Evolutionary conservation across 164 flowering plant genomes (phyloP).

Genomic region (Berberis vulgaris): DNA sequence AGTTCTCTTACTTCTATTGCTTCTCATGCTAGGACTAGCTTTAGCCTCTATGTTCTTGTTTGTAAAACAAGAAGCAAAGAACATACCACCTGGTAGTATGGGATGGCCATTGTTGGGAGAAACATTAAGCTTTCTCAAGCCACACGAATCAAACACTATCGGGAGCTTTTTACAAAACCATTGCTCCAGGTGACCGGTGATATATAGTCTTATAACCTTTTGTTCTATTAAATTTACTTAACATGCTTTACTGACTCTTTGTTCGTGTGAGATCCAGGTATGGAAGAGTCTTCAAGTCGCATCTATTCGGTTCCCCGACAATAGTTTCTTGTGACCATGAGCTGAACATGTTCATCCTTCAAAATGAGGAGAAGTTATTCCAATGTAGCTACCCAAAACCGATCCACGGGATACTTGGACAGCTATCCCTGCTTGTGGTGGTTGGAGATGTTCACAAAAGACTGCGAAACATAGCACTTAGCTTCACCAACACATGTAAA

Average conservation of each 20-base stretch:
- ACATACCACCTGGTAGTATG: conserved; percentile 54
- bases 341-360: conserved; percentile 60
- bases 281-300: too few species aligned
- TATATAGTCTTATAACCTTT: not conserved
- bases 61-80: conserved; percentile 14
- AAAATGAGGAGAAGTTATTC: conserved; percentile 70
- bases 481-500: conserved; percentile 32
- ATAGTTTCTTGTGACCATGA: conserved; percentile 80
- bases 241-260: too few species aligned
- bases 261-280: too few species aligned
- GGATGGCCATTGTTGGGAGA: conserved; percentile 77
- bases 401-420: conserved; percentile 64
- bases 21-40: conserved; percentile 20
- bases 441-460: conserved; percentile 61
- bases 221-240: too few species aligned
- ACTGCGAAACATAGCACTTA: conserved; percentile 34
- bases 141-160: conserved; percentile 52
- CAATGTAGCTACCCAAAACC: conserved; percentile 58
- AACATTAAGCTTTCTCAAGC: conserved; percentile 52
- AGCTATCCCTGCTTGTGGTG: conserved; percentile 41
- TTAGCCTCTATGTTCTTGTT: conserved; percentile 18
- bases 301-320: conserved; percentile 11
- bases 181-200: conserved; percentile 40
- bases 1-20: conserved; percentile 7
- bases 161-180: conserved; percentile 48